Evolutionary conservation across 371 early-diverging fungal genomes (phyloP), one percentile per base, ranked within the genome.

Genomic region (Mucor irregularis): DNA sequence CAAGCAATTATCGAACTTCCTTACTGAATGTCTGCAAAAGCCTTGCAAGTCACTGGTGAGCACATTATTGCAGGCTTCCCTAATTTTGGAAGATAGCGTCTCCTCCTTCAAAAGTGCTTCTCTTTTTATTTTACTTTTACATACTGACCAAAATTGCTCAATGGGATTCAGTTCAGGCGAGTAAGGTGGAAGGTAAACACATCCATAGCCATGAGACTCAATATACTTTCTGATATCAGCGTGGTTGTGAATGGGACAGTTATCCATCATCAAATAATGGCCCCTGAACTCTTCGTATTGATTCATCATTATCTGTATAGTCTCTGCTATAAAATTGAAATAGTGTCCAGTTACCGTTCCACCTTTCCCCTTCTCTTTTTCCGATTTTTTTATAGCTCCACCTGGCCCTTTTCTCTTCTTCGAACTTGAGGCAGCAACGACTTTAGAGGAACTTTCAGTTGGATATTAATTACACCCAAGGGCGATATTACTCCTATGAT

Each of bases 121-220:
- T 47, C 46, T 56, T 33, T 49, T 43, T 21, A 58, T 26, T 46
- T 49, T 46, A 16, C 30, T 51, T 14, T 58, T 58, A 33, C 38
- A 50, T 24, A 31, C 49, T 25, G 38, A 26, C 29, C 33, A 57
- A 42, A 62, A 53, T 49, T 57, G 40, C 44, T 57, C 63, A 57
- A 62, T 62, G 5, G 52, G 49, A 47, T 56, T 62, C 24, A 62
- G 49, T 33, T 55, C 55, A 24, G 57, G 42, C 9, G 40, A 62
- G 51, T 62, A 50, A n/a, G 56, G 55, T 24, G 64, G 57, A 35
- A 62, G 56, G 43, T 51, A 62, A 49, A 61, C 33, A 35, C 50
- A 61, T 42, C 45, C 50, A 44, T 53, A 61, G 39, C 50, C 61
- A 33, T 31, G 44, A 16, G 24, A 13, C 52, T 60, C 48, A 48